Evolutionary conservation across 352 stramenopile genomes (phyloP), one percentile per base, ranked within the genome.

Genomic region (Globisporangium ultimum): DNA sequence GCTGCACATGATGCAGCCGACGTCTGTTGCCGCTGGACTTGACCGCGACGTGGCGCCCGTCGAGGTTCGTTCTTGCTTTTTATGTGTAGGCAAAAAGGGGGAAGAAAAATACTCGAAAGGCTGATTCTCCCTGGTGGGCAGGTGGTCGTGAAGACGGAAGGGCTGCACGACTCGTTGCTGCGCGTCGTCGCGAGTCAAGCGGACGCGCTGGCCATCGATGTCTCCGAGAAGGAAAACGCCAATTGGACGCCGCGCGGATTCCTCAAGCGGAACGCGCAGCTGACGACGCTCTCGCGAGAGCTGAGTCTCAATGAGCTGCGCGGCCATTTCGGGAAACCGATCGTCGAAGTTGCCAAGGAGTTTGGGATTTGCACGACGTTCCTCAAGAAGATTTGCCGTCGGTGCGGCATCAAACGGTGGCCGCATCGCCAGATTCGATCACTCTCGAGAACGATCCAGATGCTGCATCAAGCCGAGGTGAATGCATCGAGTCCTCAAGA

Each of bases 301-400:
- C 68, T 91, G 21, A 83, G 64, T 47, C 71, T 91, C 28, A 71
- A 88, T 3, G 67, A 88, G 47, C 61, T 91, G 53, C 78, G 81
- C 18, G 68, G 66, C 21, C 72, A 90, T 61, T 90, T 90, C 57
- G 76, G 63, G 49, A 74, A 78, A 32, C 78, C 78, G 13, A 89
- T 91, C 36, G 71, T 84, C 13, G 70, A 89, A 15, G 82, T 89
- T 13, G 79, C 79, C n/a, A 67, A 68, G 18, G 73, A 88, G 46
- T 83, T 91, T 53, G 75, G 81, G 46, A 87, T 89, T 42, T 89
- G 79, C 65, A 89, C 72, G n/a, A 88, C 81, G 5, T 87, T 89
- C 41, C 63, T 90, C 22, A 90, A 90, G 68, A 88, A 88, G 53
- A 88, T 88, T 28, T 90, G 80, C 46, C 78, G 80, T 0, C 75